These are phyloP conservation scores for Trypanosoma mega DNA, from an alignment of 208 protist genomes.

Conservation along the genomic window DNA sequence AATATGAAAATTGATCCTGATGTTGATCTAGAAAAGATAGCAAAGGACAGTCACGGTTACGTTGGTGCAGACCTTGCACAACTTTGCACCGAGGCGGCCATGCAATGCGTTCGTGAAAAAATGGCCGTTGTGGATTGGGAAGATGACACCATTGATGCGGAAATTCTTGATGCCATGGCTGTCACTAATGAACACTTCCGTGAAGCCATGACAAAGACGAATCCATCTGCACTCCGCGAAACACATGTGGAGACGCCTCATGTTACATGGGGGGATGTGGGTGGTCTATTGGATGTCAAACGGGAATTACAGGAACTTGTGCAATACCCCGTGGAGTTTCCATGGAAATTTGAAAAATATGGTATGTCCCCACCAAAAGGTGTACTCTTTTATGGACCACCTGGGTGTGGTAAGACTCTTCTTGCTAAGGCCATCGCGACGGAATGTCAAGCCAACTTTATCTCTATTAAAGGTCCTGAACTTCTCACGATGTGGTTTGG, in stretches of 20 bases:
- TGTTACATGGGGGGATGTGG: conserved; percentile 99
- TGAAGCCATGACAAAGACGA: conserved; percentile 94
- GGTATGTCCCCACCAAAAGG: conserved; percentile 98
- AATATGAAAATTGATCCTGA: conserved; percentile 99
- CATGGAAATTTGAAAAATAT: conserved; percentile 99
- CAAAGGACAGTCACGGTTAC: conserved; percentile 98
- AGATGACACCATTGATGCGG: conserved; percentile 99
- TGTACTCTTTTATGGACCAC: conserved; percentile 98
- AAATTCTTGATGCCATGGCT: conserved; percentile 97
- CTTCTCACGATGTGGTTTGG: conserved; percentile 99
- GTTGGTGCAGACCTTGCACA: conserved; percentile 99
- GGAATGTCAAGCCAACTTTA: conserved; percentile 99
- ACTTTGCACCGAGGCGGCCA: conserved; percentile 99
- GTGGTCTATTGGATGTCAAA: conserved; percentile 98
- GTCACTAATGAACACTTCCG: conserved; percentile 99
- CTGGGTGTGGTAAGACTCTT: conserved; percentile 99
- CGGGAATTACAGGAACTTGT: conserved; percentile 99
- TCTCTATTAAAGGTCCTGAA: conserved; percentile 99
- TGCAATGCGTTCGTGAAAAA: conserved; percentile 99
- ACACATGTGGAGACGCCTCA: conserved; percentile 99
- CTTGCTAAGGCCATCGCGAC: conserved; percentile 98
- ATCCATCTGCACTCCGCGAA: conserved; percentile 99
- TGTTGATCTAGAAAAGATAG: conserved; percentile 97
- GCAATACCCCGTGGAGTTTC: conserved; percentile 99
- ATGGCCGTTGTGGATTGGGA: conserved; percentile 99